phyloP scores from a whole-genome alignment of 164 flowering plant species.

The Nelumbo lutea region DNA sequence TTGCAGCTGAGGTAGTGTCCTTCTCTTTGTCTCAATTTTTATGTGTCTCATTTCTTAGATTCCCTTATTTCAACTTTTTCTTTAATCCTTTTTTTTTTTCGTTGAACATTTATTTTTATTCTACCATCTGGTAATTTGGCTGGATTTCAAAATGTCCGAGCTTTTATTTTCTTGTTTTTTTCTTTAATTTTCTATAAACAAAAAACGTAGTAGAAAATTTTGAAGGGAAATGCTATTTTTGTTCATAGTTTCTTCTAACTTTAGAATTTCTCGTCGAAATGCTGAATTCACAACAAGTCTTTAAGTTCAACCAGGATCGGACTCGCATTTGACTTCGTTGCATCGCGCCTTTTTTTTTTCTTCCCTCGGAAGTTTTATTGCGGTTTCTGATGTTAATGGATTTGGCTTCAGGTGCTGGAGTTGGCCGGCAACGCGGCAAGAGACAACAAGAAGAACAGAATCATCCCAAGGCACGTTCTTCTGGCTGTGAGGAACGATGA shows the following conservation, averaged over 20 bases:
- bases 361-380: background rate
- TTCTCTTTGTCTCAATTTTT: background rate
- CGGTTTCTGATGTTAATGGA: background rate
- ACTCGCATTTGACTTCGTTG: too few relatives aligned
- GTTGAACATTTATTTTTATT: background rate
- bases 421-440: slow-evolving; percentile 80
- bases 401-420: slow-evolving; percentile 48
- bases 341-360: too few relatives aligned
- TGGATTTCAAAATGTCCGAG: background rate
- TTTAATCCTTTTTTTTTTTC: background rate
- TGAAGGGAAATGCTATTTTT: too few relatives aligned
- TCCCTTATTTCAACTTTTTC: background rate
- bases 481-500: slow-evolving; percentile 75
- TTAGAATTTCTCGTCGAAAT: too few relatives aligned
- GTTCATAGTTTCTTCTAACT: too few relatives aligned
- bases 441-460: slow-evolving; percentile 72
- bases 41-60: too few relatives aligned
- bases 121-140: too few relatives aligned
- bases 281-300: too few relatives aligned
- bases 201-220: too few relatives aligned
- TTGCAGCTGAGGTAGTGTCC: slow-evolving; percentile 54
- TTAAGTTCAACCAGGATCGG: too few relatives aligned
- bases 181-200: background rate
- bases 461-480: slow-evolving; percentile 62
- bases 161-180: background rate